Evolutionary conservation across 2,329 filamentous ascomycete genomes (phyloP).

Genomic region (Exophiala phaeomuriformis): DNA sequence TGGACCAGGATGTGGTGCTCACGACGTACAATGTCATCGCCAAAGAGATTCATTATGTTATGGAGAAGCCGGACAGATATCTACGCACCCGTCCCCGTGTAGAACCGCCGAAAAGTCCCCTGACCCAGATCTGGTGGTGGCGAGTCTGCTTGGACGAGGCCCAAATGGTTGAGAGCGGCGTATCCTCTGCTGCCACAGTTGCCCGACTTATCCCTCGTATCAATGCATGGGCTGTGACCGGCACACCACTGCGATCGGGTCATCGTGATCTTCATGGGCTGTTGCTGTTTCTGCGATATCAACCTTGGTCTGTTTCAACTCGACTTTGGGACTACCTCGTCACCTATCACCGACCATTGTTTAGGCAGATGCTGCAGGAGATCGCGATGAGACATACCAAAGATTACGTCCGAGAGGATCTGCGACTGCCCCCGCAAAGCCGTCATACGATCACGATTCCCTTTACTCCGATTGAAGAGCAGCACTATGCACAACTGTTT

Average conservation of each 20-base stretch:
- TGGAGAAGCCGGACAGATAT: conserved; percentile 61
- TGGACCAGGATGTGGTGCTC: conserved; percentile 50
- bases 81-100: conserved; percentile 59
- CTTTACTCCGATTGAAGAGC: conserved; percentile 83
- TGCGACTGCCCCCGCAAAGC: conserved; percentile 73
- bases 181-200: conserved; percentile 73
- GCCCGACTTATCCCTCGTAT: conserved; percentile 71
- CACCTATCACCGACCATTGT: conserved; percentile 53
- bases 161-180: conserved; percentile 88
- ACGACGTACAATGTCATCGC: conserved; percentile 65
- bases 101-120: conserved; percentile 61
- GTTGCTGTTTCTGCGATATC: conserved; percentile 69
- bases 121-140: conserved; percentile 83
- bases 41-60: conserved; percentile 70
- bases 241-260: conserved; percentile 77
- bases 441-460: conserved; percentile 82
- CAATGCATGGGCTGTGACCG: conserved; percentile 88
- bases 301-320: conserved; percentile 62
- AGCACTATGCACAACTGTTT: conserved; percentile 74
- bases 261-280: conserved; percentile 73
- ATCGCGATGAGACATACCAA: conserved; percentile 84
- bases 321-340: conserved; percentile 63
- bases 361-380: conserved; percentile 60
- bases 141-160: conserved; percentile 62
- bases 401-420: conserved; percentile 66